Evolutionary conservation across 202 grass and related monocot species (phyloP).

Genomic region (Brachypodium distachyon): DNA sequence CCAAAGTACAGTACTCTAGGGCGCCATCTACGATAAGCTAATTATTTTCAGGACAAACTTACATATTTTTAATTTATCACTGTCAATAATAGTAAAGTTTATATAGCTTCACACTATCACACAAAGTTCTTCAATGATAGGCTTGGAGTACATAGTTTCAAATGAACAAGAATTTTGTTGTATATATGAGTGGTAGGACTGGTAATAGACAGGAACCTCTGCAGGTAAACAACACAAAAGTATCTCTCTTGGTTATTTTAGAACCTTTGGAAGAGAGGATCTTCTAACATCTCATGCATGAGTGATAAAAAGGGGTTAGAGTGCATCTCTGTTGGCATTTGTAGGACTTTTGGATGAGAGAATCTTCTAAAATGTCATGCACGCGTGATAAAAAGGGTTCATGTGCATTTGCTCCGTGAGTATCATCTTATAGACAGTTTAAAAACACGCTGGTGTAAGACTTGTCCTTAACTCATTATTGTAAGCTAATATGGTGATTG

Average conservation of each 20-base stretch:
- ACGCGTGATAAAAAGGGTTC: neutral
- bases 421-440: neutral
- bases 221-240: neutral
- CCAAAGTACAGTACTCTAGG: neutral
- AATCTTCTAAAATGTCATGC: neutral
- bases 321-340: neutral
- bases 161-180: neutral
- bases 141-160: neutral
- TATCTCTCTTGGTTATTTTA: neutral
- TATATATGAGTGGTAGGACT: neutral
- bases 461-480: neutral
- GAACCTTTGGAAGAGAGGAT: neutral
- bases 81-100: neutral
- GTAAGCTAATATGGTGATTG: neutral
- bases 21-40: neutral
- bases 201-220: neutral
- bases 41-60: neutral
- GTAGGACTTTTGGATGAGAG: neutral
- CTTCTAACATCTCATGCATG: neutral
- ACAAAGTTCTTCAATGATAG: neutral
- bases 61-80: neutral
- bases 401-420: neutral
- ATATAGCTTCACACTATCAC: conserved; percentile 5
- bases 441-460: neutral
- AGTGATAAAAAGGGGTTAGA: no score